These are phyloP conservation scores for Jaltomata sinuosa DNA, from an alignment of 257 asterid species.

Conservation along the genomic window DNA sequence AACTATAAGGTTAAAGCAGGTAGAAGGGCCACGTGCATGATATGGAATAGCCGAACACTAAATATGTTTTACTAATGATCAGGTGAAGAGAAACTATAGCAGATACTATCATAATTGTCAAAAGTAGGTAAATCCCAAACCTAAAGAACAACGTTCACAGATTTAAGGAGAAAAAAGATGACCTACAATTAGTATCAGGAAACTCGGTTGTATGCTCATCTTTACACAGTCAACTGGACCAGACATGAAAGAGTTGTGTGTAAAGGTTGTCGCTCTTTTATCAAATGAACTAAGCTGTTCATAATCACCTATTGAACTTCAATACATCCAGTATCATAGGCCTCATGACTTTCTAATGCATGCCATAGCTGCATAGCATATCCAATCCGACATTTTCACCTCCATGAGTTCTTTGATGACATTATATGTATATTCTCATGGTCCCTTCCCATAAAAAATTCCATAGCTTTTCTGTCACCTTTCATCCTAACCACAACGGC, in stretches of 20 bases:
- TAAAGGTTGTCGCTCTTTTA: background rate
- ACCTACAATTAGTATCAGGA: background rate
- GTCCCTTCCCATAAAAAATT: background rate
- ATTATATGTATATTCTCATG: background rate
- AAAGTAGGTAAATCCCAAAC: background rate
- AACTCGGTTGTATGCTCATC: background rate
- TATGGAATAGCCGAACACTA: background rate
- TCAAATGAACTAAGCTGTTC: background rate
- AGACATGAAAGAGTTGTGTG: background rate
- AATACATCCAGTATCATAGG: background rate
- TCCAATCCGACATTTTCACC: background rate
- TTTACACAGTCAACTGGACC: background rate
- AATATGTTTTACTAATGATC: background rate
- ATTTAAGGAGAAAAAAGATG: background rate
- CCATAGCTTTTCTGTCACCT: background rate
- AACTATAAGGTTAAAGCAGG: background rate
- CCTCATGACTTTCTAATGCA: background rate
- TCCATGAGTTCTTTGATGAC: background rate
- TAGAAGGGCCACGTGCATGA: background rate
- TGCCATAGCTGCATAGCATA: background rate
- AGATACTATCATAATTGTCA: background rate
- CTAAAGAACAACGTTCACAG: background rate
- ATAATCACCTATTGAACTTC: background rate
- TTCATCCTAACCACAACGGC: background rate
- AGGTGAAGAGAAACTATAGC: background rate